Percentiles rank a stretch among this genome's conserved stretches.
Conservation (phyloP, 2,329 filamentous ascomycete genomes). For the Aureobasidium sp. region DNA sequence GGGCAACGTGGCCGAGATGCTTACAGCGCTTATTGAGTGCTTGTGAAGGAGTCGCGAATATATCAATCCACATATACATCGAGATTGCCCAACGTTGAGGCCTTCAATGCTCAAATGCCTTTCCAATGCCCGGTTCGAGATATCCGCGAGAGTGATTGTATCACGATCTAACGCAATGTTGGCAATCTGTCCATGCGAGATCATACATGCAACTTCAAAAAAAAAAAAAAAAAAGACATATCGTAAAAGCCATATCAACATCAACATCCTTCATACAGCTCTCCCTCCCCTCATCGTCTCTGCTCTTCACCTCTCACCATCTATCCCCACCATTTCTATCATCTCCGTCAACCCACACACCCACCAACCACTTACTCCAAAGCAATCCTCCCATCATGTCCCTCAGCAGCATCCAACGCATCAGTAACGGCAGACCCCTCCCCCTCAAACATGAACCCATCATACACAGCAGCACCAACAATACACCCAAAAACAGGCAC, state of each 20-base stretch:
- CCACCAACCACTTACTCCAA: neutral
- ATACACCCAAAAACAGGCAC: conserved; percentile 5
- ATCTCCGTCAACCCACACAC: neutral
- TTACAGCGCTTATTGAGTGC: conserved; percentile 48
- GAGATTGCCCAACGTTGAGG: no score
- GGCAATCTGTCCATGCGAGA: no score
- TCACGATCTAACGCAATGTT: no score
- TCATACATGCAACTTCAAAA: no score
- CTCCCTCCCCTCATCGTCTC: neutral
- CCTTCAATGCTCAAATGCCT: no score
- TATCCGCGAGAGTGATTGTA: no score
- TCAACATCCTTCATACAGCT: neutral
- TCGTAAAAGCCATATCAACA: neutral
- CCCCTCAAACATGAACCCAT: conserved; percentile 13
- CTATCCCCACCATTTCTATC: neutral
- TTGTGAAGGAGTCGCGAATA: neutral
- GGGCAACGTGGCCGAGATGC: conserved; percentile 55
- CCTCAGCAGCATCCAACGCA: conserved; percentile 1
- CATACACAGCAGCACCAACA: conserved; percentile 3
- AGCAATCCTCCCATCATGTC: neutral
- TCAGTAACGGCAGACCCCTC: conserved; percentile 2
- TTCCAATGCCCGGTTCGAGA: no score
- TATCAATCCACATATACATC: no score
- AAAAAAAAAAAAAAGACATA: no score
- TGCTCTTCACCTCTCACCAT: neutral